These are phyloP conservation scores for Polychaeton citri DNA, from an alignment of 2,329 filamentous ascomycete species.

Conservation along the genomic window DNA sequence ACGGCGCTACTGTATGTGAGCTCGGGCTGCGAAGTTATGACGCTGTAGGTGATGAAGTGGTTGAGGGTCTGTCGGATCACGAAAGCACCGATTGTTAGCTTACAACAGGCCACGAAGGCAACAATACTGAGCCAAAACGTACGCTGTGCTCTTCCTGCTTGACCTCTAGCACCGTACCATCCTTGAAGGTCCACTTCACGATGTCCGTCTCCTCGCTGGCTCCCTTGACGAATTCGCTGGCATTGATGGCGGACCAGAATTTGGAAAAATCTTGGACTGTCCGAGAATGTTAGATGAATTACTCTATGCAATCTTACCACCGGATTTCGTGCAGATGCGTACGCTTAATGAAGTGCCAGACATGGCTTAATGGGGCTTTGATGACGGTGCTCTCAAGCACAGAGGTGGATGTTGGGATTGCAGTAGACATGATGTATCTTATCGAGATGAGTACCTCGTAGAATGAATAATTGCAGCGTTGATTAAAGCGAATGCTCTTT, in stretches of 20 bases:
- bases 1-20: constrained; percentile 53
- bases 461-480: too few species aligned
- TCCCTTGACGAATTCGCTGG: constrained; percentile 51
- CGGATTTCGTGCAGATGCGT: neutral
- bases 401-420: constrained; percentile 53
- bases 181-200: constrained; percentile 58
- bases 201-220: constrained; percentile 49
- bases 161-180: constrained; percentile 54
- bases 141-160: constrained; percentile 67
- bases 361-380: constrained; percentile 48
- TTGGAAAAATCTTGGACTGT: constrained; percentile 44
- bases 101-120: too few species aligned
- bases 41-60: constrained; percentile 61
- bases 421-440: too few species aligned
- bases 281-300: too few species aligned
- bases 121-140: constrained; percentile 23
- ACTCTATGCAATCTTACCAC: too few species aligned
- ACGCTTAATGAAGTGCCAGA: constrained; percentile 63
- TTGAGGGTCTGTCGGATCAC: constrained; percentile 45
- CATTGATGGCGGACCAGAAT: constrained; percentile 52
- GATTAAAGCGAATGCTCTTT: too few species aligned
- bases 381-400: constrained; percentile 57
- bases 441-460: too few species aligned
- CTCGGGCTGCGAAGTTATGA: constrained; percentile 53
- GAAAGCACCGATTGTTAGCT: too few species aligned